Base-by-base conservation (phyloP, 352 stramenopile genomes). In the Blastocystis sp. region DNA sequence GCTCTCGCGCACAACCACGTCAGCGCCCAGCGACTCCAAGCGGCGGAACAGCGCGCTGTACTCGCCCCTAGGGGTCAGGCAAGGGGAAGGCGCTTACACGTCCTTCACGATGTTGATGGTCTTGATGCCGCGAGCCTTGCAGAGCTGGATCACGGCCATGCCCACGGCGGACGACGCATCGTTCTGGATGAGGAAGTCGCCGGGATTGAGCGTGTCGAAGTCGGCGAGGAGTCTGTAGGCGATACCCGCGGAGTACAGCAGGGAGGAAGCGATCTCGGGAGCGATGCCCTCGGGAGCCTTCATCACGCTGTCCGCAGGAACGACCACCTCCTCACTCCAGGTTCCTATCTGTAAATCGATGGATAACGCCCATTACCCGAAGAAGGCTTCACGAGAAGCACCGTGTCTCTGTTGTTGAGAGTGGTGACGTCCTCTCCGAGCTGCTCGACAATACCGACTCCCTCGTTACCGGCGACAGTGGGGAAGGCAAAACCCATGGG, bases 171-270 rank as follows among this genome's bases (percentile, higher is more conserved):
- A 94, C 90, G 95, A 95, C 41, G 93, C 93, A 52, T 91, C 93
- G 90, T 95, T 96, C 90, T 96, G 93, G 88, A 96, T 95, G 64
- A 96, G 77, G 41, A 94, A 91, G 89, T 96, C 93, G 76, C 93
- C 93, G 87, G 90, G 90, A 76, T 90, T 89, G 66, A 96, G 91
- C 77, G 89, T 89, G 53, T 90, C 90, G 89, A 96, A 96, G 91
- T 96, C 93, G 2, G 91, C 90, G 62, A 96, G 90, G 88, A 96
- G 89, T 62, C 93, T 92, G 90, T 94, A 95, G 7, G 93, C 93
- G 9, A 93, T 95, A 34, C 92, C 91, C 40, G 93, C 92, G 90
- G 95, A 95, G 76, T 95, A 78, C 23, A 88, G 70, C 17, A 96
- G 88, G 61, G 92, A 94, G 4, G 93, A 92, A 1, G 93, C 93